Percentiles rank a stretch among this genome's conserved stretches.
Conservation (phyloP, 23 red algal genomes). For the Pyropia haitanensis region DNA sequence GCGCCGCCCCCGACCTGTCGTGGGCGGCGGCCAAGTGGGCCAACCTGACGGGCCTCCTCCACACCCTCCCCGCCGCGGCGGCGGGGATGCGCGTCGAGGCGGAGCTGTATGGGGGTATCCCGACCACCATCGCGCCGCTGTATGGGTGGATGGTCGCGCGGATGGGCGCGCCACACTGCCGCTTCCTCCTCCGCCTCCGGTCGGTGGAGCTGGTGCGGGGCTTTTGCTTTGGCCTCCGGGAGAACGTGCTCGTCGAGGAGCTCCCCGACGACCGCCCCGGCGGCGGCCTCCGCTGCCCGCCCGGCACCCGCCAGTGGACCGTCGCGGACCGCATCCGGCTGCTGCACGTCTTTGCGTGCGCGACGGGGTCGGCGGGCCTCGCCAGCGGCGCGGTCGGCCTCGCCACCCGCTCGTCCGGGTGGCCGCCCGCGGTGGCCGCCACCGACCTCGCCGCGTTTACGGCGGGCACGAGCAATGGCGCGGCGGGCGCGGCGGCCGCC, state of each 20-base stretch:
- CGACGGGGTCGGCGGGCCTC: too few relatives aligned
- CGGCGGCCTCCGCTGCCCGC: too few relatives aligned
- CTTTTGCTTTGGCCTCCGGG: conserved; percentile 17
- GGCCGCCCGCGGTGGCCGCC: too few relatives aligned
- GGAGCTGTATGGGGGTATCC: conserved; percentile 23
- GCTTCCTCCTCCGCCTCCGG: not conserved
- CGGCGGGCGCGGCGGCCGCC: too few relatives aligned
- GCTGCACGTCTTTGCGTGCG: too few relatives aligned
- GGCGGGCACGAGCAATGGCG: too few relatives aligned
- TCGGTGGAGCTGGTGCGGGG: conserved; percentile 18
- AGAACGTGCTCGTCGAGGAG: conserved; percentile 10
- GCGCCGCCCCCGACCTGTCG: not conserved
- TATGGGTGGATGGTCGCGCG: conserved; percentile 22
- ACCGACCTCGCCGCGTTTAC: too few relatives aligned
- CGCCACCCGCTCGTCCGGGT: too few relatives aligned
- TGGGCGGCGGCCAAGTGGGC: not conserved
- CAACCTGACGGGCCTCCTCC: conserved; percentile 10
- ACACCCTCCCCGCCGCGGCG: conserved; percentile 5
- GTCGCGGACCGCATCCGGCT: too few relatives aligned
- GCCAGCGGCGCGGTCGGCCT: too few relatives aligned
- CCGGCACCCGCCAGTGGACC: too few relatives aligned
- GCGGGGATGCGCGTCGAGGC: conserved; percentile 4
- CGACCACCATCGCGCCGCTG: not conserved
- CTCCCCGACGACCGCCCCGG: too few relatives aligned
- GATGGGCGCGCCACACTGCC: conserved; percentile 1